Percentiles rank a stretch among this genome's conserved stretches.
These are phyloP conservation scores for Backusella circina DNA, from an alignment of 192 early-diverging fungal species.

Conservation along the genomic window DNA sequence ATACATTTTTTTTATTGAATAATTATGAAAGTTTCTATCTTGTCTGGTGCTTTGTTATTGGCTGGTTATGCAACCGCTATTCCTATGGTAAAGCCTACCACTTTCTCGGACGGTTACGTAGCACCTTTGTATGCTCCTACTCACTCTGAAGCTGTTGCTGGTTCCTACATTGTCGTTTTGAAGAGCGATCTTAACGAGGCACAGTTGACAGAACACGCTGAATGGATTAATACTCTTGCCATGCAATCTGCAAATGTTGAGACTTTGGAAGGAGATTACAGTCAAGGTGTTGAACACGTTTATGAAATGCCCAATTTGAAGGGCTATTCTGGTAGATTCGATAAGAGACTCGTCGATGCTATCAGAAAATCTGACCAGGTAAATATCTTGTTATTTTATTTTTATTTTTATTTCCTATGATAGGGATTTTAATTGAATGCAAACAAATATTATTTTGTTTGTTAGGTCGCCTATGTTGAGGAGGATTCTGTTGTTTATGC, in stretches of 20 bases:
- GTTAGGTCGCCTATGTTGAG: slow-evolving; percentile 77
- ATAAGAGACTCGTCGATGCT: slow-evolving; percentile 51
- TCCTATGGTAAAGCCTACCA: slow-evolving; percentile 24
- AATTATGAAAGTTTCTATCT: slow-evolving; percentile 40
- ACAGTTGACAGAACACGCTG: slow-evolving; percentile 27
- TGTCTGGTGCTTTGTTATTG: slow-evolving; percentile 37
- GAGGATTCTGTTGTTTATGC: slow-evolving; percentile 76
- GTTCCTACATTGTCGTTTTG: slow-evolving; percentile 79
- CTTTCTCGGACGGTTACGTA: slow-evolving; percentile 26
- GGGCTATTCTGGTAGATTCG: slow-evolving; percentile 70
- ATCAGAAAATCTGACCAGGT: slow-evolving; percentile 63
- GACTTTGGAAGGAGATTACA: slow-evolving; percentile 1
- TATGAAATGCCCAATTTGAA: slow-evolving; percentile 60
- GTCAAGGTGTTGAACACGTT: slow-evolving; percentile 59
- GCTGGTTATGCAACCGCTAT: slow-evolving; percentile 28
- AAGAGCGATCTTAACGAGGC: slow-evolving; percentile 40
- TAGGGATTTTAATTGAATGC: background rate
- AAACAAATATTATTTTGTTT: slow-evolving; percentile 8
- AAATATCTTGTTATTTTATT: background rate
- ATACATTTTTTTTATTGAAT: background rate
- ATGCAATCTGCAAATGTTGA: slow-evolving; percentile 7
- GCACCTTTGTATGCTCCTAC: slow-evolving; percentile 63
- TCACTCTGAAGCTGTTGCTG: slow-evolving; percentile 61
- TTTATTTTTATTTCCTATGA: background rate
- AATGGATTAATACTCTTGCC: slow-evolving; percentile 25